Evolutionary conservation across 345 rosid genomes (phyloP), one percentile per base, ranked within the genome.

Genomic region (Psidium friedrichsthalianum): DNA sequence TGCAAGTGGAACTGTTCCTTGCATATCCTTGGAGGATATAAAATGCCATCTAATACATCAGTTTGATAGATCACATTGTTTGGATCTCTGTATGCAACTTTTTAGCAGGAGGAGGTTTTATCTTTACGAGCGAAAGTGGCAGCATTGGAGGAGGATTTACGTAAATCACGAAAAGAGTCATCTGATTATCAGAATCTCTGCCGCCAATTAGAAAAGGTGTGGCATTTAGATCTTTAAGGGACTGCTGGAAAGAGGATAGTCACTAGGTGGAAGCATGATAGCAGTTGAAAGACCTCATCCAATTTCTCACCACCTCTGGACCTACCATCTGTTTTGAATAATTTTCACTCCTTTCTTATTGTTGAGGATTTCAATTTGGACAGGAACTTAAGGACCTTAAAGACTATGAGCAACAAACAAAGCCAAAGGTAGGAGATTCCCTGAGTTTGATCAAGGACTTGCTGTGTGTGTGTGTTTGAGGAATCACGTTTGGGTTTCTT

Each of bases 381-480:
- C 92, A 98, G 99, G 99, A 98, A 92, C 69, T 95, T 88, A 98
- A 95, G 89, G 98, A 94, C 51, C 86, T 94, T 69, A 96, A 95
- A 93, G 97, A 94, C 88, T 83, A 83, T 88, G 98, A 98, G 74
- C 98, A 93, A 87, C 95, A 95, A 89, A 93, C 92, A 91, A 94
- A 94, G 92, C 98, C 96, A 89, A 98, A 96, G 99, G 99, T 95
- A 69, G 8, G 47, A 8, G 11, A 32, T 69, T 69, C 18, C 24
- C 78, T 18, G 47, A 69, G 0, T 18, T 69, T 69, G 24, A 69
- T 32, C 78, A 69, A 69, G 7, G 80, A 36, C 47, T 69, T 36
- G 47, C 44, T 36, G 14, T 36, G 80, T 69, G 36, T n/a, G n/a
- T n/a, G 47, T 69, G 80, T 69, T 69, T 69, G 42, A 36, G 80